These are phyloP conservation scores for Vitis hybrid DNA, from an alignment of 177 flowering plant species.

Conservation along the genomic window DNA sequence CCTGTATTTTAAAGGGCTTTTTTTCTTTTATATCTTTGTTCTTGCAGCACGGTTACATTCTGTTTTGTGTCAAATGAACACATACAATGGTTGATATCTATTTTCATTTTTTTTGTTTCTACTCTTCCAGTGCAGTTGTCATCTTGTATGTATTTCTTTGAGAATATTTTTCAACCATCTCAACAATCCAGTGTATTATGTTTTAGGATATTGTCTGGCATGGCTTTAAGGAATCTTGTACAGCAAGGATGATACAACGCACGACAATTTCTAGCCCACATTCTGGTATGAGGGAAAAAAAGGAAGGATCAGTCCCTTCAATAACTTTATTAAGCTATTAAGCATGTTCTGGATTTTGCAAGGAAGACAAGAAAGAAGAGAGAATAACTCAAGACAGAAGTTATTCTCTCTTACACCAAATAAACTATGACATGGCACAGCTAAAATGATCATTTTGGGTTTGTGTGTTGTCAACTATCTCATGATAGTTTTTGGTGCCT, in stretches of 20 bases:
- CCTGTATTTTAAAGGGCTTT: background rate
- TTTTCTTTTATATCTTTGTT: background rate
- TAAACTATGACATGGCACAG: background rate
- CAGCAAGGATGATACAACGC: constrained; percentile 60
- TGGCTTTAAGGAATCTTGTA: constrained; percentile 54
- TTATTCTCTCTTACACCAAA: background rate
- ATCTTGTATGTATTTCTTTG: background rate
- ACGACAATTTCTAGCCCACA: constrained; percentile 55
- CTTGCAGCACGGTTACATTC: background rate
- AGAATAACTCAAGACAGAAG: background rate
- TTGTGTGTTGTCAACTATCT: too few relatives aligned
- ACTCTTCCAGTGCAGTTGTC: background rate
- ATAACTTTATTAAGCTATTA: background rate
- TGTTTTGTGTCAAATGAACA: background rate
- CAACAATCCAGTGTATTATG: background rate
- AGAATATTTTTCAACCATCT: background rate
- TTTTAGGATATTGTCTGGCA: constrained; percentile 73
- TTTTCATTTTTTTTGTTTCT: background rate
- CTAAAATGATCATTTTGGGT: background rate
- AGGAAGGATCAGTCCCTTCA: background rate
- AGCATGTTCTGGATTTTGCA: background rate
- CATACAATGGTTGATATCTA: too few relatives aligned
- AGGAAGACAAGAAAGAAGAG: background rate
- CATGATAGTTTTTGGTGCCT: background rate
- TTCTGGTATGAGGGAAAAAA: constrained; percentile 44